These are phyloP conservation scores for Suillus paluster DNA, from an alignment of 768 basidiomycete genomes.

Conservation along the genomic window DNA sequence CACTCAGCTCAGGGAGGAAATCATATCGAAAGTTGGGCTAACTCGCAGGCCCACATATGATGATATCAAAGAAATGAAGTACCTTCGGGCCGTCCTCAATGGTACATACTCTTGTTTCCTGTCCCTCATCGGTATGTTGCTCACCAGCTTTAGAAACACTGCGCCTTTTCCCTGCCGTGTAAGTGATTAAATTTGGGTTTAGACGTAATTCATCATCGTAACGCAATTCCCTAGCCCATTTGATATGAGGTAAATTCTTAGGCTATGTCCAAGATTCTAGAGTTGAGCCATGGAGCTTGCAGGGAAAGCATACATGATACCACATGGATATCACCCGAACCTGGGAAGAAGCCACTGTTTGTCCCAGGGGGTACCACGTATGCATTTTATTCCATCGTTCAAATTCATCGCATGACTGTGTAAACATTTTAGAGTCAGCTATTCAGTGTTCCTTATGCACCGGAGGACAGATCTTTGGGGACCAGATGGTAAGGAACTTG, in stretches of 20 bases:
- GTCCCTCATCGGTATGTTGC: not conserved
- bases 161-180: conserved; percentile 39
- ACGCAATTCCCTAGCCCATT: conserved; percentile 30
- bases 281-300: not conserved
- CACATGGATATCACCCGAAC: conserved; percentile 25
- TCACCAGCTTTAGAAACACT: conserved; percentile 30
- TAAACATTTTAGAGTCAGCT: conserved; percentile 25
- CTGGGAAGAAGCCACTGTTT: conserved; percentile 33
- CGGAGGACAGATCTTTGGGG: conserved; percentile 43
- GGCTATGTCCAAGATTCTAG: not conserved
- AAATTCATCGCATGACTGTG: not conserved
- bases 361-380: conserved; percentile 29
- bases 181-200: conserved; percentile 8
- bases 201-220: not conserved
- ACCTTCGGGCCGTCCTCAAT: conserved; percentile 48
- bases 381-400: not conserved
- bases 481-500: conserved; percentile 34
- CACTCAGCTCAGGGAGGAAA: conserved; percentile 45
- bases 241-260: conserved; percentile 31
- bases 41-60: conserved; percentile 42
- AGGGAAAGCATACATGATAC: conserved; percentile 30
- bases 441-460: conserved; percentile 39
- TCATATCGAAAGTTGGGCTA: conserved; percentile 42
- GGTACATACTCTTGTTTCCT: conserved; percentile 29
- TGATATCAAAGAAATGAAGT: conserved; percentile 48